Evolutionary conservation across 805 yeast species (phyloP).

Genomic region (Nakazawaea wyomingensis): DNA sequence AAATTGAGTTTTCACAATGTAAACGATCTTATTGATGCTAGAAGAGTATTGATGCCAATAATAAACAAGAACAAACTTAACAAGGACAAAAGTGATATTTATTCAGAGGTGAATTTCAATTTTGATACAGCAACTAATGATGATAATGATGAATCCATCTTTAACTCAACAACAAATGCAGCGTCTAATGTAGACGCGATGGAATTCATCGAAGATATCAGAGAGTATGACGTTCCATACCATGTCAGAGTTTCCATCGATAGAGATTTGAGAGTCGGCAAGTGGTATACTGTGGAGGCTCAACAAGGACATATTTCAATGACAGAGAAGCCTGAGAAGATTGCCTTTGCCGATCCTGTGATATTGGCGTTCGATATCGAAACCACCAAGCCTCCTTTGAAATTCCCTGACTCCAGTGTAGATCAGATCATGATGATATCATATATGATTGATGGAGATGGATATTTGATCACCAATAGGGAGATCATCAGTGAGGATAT

Average conservation of each 20-base stretch:
- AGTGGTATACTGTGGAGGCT: conserved; percentile 85
- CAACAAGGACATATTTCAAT: conserved; percentile 49
- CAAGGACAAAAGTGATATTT: conserved; percentile 61
- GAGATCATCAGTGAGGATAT: conserved; percentile 93
- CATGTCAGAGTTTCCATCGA: conserved; percentile 97
- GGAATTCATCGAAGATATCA: conserved; percentile 66
- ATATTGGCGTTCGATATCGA: conserved; percentile 96
- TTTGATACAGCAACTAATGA: conserved; percentile 26
- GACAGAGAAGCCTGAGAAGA: conserved; percentile 61
- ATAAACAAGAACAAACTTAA: conserved; percentile 60
- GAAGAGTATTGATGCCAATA: conserved; percentile 64
- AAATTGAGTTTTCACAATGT: conserved; percentile 72
- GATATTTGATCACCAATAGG: conserved; percentile 87
- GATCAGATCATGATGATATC: conserved; percentile 99
- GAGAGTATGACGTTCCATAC: conserved; percentile 95
- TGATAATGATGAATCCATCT: conserved; percentile 23
- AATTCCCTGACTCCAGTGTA: conserved; percentile 85
- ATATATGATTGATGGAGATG: conserved; percentile 98
- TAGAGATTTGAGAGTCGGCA: conserved; percentile 80
- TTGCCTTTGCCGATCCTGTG: conserved; percentile 96
- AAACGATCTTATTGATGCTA: conserved; percentile 67
- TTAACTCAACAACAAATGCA: conserved; percentile 15
- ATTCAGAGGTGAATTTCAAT: conserved; percentile 47
- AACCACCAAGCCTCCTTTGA: conserved; percentile 93
- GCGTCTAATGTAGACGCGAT: conserved; percentile 45